These are phyloP conservation scores for Hymenoscyphus fructigenus DNA, from an alignment of 2,329 filamentous ascomycete genomes.

Conservation along the genomic window DNA sequence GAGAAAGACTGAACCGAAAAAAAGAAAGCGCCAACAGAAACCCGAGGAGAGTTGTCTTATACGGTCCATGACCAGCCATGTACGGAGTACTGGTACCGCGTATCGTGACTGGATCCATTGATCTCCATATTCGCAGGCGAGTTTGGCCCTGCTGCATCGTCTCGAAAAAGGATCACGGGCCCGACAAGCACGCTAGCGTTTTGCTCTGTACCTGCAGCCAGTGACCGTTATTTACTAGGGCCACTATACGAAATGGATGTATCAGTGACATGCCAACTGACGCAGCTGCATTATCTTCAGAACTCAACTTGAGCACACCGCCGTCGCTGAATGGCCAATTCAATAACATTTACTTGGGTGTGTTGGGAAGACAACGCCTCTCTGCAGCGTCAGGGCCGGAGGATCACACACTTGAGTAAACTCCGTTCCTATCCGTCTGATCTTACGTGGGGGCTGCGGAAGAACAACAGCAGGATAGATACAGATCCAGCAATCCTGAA, in stretches of 20 bases:
- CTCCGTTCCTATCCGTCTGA: conserved; percentile 23
- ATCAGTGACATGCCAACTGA: background rate
- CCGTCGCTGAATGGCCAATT: conserved; percentile 8
- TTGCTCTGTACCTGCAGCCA: conserved; percentile 7
- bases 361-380: background rate
- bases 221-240: background rate
- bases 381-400: conserved; percentile 18
- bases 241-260: background rate
- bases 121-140: conserved; percentile 30
- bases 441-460: conserved; percentile 7
- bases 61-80: conserved; percentile 13
- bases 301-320: background rate
- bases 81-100: background rate
- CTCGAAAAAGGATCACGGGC: conserved; percentile 28
- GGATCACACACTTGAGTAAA: conserved; percentile 24
- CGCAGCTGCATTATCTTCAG: background rate
- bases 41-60: conserved; percentile 22
- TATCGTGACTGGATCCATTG: conserved; percentile 16
- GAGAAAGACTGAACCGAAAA: conserved; percentile 31
- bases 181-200: conserved; percentile 29
- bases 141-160: conserved; percentile 23
- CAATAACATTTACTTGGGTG: background rate
- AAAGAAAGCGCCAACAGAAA: conserved; percentile 13
- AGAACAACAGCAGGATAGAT: background rate
- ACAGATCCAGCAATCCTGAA: background rate